These are phyloP conservation scores for Notholithocarpus densiflorus DNA, from an alignment of 306 rosid species.

Conservation along the genomic window DNA sequence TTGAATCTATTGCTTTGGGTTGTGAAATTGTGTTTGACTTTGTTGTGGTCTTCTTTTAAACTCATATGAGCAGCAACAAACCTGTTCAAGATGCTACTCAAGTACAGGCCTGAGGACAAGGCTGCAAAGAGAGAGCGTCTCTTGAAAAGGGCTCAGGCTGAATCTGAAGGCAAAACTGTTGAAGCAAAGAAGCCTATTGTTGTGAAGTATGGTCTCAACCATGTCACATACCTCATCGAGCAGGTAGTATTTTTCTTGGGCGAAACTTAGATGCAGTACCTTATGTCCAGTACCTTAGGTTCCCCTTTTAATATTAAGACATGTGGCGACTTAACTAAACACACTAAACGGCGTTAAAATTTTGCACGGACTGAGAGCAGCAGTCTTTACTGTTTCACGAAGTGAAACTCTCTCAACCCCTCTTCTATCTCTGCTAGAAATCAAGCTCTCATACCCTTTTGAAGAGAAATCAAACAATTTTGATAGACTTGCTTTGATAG, in stretches of 20 bases:
- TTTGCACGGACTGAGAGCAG: no score
- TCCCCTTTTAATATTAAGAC: no score
- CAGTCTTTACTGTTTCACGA: no score
- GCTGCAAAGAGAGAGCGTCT: conserved; percentile 75
- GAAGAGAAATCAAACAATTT: no score
- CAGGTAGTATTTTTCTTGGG: conserved; percentile 37
- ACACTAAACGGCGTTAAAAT: no score
- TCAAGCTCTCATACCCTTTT: no score
- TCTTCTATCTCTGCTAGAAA: no score
- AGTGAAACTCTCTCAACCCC: no score
- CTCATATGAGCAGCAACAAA: conserved; percentile 50
- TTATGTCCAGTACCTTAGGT: no score
- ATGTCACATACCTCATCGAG: conserved; percentile 83
- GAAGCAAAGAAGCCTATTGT: conserved; percentile 75
- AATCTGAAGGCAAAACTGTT: conserved; percentile 56
- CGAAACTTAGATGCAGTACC: no score
- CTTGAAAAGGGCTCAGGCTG: conserved; percentile 72
- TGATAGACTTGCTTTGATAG: no score
- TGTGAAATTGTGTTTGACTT: neutral
- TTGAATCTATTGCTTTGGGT: neutral
- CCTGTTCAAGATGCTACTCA: conserved; percentile 69
- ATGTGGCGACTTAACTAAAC: no score
- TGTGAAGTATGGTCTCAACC: conserved; percentile 85
- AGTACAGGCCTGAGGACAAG: conserved; percentile 81
- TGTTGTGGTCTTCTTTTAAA: neutral